A percentile compares a stretch with the other conserved stretches of the same genome.
Evolutionary conservation across 2,329 filamentous ascomycete species (phyloP).

Genomic region (Escovopsis sp.): DNA sequence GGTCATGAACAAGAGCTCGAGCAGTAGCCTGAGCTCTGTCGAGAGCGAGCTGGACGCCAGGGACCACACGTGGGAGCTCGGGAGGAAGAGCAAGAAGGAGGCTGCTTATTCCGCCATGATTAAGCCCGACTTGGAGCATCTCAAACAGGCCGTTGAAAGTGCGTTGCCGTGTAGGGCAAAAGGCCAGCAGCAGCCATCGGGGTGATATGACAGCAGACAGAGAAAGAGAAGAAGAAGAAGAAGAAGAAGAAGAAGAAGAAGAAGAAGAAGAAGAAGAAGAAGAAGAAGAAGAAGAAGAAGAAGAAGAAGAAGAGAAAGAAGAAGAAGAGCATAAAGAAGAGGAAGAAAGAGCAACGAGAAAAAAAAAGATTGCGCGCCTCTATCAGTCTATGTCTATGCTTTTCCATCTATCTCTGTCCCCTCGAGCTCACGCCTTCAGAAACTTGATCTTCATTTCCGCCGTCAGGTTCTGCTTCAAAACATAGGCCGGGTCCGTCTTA

Average conservation of each 20-base stretch:
- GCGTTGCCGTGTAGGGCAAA: too few relatives aligned
- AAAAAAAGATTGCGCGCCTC: too few relatives aligned
- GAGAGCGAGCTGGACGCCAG: conserved; percentile 36
- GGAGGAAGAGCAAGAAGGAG: conserved; percentile 37
- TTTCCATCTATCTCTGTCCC: too few relatives aligned
- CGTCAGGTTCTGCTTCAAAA: conserved; percentile 19
- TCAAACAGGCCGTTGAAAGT: conserved; percentile 20
- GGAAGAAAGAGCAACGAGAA: too few relatives aligned
- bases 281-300: neutral
- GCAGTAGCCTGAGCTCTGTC: conserved; percentile 36
- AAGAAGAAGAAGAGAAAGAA: too few relatives aligned
- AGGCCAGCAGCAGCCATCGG: too few relatives aligned
- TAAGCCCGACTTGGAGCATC: conserved; percentile 24
- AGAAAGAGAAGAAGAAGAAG: neutral
- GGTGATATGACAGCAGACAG: too few relatives aligned
- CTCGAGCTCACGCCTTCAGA: conserved; percentile 7
- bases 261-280: neutral
- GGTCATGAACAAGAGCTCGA: conserved; percentile 42
- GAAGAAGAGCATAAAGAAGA: too few relatives aligned
- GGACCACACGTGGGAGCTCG: conserved; percentile 23
- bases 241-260: conserved; percentile 7
- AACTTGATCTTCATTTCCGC: conserved; percentile 21
- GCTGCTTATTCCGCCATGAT: conserved; percentile 35
- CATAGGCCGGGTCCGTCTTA: conserved; percentile 11
- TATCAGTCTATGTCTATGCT: neutral